A percentile compares a stretch with the other conserved stretches of the same genome.
These are phyloP conservation scores for Casuarina glauca DNA, from an alignment of 306 rosid species.

Conservation along the genomic window DNA sequence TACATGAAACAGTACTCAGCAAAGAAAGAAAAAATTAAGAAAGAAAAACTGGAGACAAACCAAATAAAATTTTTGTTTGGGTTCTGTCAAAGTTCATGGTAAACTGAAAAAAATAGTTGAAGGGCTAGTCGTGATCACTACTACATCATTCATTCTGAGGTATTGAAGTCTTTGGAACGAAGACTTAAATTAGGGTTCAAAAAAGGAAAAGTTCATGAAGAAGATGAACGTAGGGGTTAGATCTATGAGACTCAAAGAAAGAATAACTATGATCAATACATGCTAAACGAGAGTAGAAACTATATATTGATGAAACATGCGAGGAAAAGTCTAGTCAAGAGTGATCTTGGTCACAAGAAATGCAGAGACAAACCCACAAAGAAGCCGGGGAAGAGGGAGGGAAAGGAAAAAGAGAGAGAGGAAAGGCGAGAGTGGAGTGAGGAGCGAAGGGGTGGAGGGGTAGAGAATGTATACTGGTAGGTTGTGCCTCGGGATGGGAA, in stretches of 20 bases:
- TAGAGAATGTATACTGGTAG: slow-evolving; percentile 59
- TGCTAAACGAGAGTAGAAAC: neutral
- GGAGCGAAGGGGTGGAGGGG: slow-evolving; percentile 37
- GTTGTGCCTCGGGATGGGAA: slow-evolving; percentile 82
- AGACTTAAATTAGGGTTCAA: neutral
- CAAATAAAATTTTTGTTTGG: too few species aligned
- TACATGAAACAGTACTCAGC: neutral
- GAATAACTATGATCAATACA: neutral
- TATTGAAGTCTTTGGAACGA: neutral
- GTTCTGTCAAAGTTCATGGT: too few species aligned
- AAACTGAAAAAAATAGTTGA: too few species aligned
- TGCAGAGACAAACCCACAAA: neutral
- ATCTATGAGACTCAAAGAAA: neutral
- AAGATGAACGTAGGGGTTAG: neutral
- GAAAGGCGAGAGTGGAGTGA: slow-evolving; percentile 8
- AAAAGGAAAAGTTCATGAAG: neutral
- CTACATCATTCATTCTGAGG: neutral
- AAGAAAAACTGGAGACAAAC: too few species aligned
- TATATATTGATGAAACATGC: neutral
- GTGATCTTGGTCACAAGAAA: too few species aligned
- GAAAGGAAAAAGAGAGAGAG: neutral
- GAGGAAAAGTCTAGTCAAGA: neutral
- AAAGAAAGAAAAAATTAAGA: too few species aligned
- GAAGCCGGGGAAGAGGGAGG: neutral
- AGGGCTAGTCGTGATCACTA: neutral